Evolutionary conservation across 2,329 filamentous ascomycete genomes (phyloP), one percentile per base, ranked within the genome.

Genomic region (Clonostachys byssicola): DNA sequence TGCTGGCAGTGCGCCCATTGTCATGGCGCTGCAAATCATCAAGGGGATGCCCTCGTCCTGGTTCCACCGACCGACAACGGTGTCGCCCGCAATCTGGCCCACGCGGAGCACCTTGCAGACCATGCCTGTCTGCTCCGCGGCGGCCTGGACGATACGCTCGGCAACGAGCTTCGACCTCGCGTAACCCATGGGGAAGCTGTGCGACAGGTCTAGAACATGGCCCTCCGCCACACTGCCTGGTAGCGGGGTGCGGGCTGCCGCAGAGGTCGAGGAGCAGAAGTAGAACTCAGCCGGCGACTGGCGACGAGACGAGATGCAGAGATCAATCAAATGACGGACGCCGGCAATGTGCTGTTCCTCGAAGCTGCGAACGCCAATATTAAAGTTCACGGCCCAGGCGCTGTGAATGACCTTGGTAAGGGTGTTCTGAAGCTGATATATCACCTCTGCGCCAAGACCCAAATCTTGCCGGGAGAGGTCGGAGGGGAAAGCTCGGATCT

Each of bases 311-410:
- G 53, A 23, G 0, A 52, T 40, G 33, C 68, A 73, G 1, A 78
- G 52, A 2, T 60, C 58, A 14, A 78, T 64, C 2, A 80, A 64
- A 47, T 76, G 72, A 9, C 62, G 58, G 0, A 73, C 63, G 0
- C 72, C 75, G 12, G 58, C 64, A 47, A 81, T 71, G 51, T 73
- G 67, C 46, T 74, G 63, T 7, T 61, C 55, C 38, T 78, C 77
- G 46, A 81, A 80, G 38, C 66, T 74, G 12, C 62, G 60, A 0
- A 81, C 64, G 0, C 63, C 61, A 42, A 79, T 66, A 54, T 78
- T 80, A 59, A 81, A 81, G 57, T 81, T 80, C 8, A 80, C 77
- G 0, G 73, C 65, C 77, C 77, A 79, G 0, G 77, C 74, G 50
- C 66, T 65, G 57, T 80, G 75, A 20, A 80, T 72, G 17, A 77